phyloP scores from a whole-genome alignment of 108 stramenopile genomes.

The Pseudonitzschia pungens region DNA sequence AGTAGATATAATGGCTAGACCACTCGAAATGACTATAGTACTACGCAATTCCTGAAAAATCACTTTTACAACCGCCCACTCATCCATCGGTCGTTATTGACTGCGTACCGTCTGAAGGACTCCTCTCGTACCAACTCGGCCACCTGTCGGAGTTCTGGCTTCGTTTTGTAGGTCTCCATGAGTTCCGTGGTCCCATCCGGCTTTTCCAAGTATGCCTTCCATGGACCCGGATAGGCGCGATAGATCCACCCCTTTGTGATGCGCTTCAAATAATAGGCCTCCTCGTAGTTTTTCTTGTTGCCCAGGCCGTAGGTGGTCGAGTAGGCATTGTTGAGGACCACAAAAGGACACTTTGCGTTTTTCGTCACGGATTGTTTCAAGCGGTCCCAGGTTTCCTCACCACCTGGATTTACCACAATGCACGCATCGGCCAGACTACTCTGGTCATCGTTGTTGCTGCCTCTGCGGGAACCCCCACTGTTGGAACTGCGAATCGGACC shows the following conservation, averaged over 20 bases:
- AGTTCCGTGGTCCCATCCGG: conserved; percentile 82
- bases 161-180: conserved; percentile 68
- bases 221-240: conserved; percentile 77
- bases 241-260: conserved; percentile 88
- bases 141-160: conserved; percentile 73
- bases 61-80: conserved; percentile 44
- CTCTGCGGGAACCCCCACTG: background rate
- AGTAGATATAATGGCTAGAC: too few species aligned
- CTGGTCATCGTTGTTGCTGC: background rate
- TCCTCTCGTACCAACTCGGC: conserved; percentile 83
- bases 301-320: conserved; percentile 86
- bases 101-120: conserved; percentile 80
- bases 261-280: conserved; percentile 83
- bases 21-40: too few species aligned
- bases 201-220: conserved; percentile 86
- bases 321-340: conserved; percentile 80
- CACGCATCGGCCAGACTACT: conserved; percentile 40
- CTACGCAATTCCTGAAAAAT: too few species aligned
- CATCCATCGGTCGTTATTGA: conserved; percentile 89
- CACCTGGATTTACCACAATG: conserved; percentile 83
- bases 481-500: conserved; percentile 13
- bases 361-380: conserved; percentile 16
- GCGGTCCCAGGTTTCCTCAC: conserved; percentile 77
- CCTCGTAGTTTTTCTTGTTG: conserved; percentile 78
- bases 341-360: conserved; percentile 57